Percentiles rank a stretch among this genome's conserved stretches.
Conservation (phyloP, 352 stramenopile genomes). For the Bremia lactucae region DNA sequence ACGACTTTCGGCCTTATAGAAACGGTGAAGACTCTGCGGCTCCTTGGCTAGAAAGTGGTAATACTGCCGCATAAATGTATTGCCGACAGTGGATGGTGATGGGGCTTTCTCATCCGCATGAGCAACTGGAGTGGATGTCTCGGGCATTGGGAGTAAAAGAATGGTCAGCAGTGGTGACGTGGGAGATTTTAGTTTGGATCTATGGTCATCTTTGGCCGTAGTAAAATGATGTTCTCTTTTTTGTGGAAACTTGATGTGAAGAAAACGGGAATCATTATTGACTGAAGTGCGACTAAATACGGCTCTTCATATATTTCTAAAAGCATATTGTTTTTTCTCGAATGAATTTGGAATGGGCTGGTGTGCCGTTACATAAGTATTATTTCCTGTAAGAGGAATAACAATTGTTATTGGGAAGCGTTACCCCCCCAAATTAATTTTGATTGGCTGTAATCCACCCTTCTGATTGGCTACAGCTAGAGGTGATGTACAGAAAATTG, state of each 20-base stretch:
- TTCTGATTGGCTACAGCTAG: no score
- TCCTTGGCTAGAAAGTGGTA: constrained; percentile 83
- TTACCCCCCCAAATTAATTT: no score
- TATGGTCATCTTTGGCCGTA: neutral
- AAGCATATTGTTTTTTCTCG: no score
- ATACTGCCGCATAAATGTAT: constrained; percentile 85
- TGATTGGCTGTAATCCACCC: no score
- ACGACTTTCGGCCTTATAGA: constrained; percentile 80
- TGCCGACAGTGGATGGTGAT: constrained; percentile 62
- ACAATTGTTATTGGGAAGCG: no score
- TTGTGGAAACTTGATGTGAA: neutral
- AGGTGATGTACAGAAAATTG: no score
- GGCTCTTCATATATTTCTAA: no score
- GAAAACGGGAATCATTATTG: no score
- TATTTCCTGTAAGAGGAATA: no score
- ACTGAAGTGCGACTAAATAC: no score
- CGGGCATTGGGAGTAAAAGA: constrained; percentile 23
- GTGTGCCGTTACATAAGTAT: no score
- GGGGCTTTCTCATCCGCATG: constrained; percentile 29
- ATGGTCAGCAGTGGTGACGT: neutral
- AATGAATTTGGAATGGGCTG: no score
- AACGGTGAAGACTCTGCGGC: constrained; percentile 75
- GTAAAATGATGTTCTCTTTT: neutral
- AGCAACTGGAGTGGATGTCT: constrained; percentile 22
- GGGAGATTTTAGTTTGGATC: constrained; percentile 28